Conservation (phyloP, 257 asterid genomes). For the Cruciata laevipes region DNA sequence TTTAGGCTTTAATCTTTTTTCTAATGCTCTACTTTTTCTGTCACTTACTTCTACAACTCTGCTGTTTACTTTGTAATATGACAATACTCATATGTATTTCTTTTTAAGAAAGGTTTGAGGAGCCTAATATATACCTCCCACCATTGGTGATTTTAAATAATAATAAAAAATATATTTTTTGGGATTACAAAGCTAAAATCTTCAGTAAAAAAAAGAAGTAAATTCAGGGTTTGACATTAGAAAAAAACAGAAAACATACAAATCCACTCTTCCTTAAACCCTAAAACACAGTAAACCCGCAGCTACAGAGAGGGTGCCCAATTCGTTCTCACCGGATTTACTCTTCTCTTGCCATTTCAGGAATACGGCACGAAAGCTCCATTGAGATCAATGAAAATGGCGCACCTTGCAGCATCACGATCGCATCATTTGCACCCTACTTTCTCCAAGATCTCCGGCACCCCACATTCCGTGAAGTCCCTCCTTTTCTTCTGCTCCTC, state of each 20-base stretch:
- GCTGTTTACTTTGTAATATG: too few species aligned
- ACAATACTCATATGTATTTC: too few species aligned
- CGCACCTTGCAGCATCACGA: conserved; percentile 34
- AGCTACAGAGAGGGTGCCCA: conserved; percentile 1
- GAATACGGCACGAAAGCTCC: not conserved
- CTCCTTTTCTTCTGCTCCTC: conserved; percentile 36
- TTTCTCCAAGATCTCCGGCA: conserved; percentile 30
- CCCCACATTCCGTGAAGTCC: conserved; percentile 38
- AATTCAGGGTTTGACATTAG: not conserved
- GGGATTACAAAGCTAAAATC: too few species aligned
- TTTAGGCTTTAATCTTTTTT: too few species aligned
- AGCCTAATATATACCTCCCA: too few species aligned
- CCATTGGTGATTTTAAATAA: too few species aligned
- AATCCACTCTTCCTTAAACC: conserved; percentile 17
- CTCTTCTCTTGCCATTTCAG: not conserved
- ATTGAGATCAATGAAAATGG: conserved; percentile 29
- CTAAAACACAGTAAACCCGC: conserved; percentile 6
- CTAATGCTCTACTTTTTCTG: too few species aligned
- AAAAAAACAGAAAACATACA: not conserved
- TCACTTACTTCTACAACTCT: too few species aligned
- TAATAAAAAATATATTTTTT: too few species aligned
- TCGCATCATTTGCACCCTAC: conserved; percentile 26
- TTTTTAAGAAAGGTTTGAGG: too few species aligned
- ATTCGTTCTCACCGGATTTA: not conserved
- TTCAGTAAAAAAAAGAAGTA: too few species aligned